Base-by-base conservation (phyloP, 2,329 filamentous ascomycete species). In the Trichoderma sp. region DNA sequence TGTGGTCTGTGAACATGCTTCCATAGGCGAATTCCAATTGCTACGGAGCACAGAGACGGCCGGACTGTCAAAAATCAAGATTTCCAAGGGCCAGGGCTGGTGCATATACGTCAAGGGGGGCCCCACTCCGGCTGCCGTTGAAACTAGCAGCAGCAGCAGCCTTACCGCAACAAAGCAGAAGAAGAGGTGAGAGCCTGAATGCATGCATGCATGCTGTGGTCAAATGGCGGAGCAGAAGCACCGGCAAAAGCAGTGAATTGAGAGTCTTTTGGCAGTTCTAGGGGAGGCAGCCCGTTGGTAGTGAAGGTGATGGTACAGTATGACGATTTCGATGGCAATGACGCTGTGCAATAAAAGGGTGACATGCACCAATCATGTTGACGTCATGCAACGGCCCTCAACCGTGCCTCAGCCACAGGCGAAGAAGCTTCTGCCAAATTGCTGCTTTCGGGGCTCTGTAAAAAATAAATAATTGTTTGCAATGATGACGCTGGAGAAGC, bases 41-140 rank as follows among this genome's bases (percentile, higher is more conserved):
- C 39, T n/a, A n/a, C 39, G 32, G 39, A n/a, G 39, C 21, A 64
- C 61, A 54, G 21, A 21, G n/a, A 60, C 49, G 51, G 61, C 2
- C 32, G 13, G 32, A 56, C 46, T 49, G 10, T 21, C n/a, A 11
- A 65, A 43, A 65, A 65, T 56, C 61, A 65, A 65, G 61, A 65
- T 65, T 61, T 24, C 52, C 61, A 46, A 32, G 61, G 61, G 26
- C 61, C 52, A 65, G 61, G 61, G 61, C 56, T 65, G 61, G 37
- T 65, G 61, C 61, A 43, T 43, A 65, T 65, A 65, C 61, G 61
- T 65, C 61, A 65, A 55, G 61, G 59, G 58, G 39, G 59, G 51
- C 16, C n/a, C 61, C 61, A 65, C 61, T 26, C 61, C 21, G 3
- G 61, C 6, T 49, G 46, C 21, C 21, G 46, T n/a, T 24, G 46